Conservation (phyloP, 495 filamentous ascomycete species). For the Podospora bellae-mahoneyi region DNA sequence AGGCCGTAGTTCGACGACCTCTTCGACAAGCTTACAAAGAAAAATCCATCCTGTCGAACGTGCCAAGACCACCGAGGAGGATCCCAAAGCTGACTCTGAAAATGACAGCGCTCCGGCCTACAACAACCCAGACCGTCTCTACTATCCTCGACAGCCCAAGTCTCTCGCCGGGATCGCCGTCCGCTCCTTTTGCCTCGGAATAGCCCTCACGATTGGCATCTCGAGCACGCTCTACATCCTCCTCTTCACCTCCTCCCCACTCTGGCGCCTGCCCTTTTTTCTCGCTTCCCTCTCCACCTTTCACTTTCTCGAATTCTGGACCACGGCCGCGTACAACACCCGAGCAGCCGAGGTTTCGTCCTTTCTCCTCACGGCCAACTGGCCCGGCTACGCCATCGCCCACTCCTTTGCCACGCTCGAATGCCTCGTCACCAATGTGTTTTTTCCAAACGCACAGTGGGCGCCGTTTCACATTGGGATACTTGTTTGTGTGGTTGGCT, state of each 20-base stretch:
- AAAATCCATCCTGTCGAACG: neutral
- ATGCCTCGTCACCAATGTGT: slow-evolving; percentile 54
- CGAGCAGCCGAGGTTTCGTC: slow-evolving; percentile 62
- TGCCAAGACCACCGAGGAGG: neutral
- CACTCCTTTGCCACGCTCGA: slow-evolving; percentile 72
- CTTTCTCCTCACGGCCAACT: slow-evolving; percentile 85
- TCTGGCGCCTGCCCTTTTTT: slow-evolving; percentile 88
- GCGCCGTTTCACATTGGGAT: slow-evolving; percentile 32
- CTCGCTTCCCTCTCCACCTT: slow-evolving; percentile 70
- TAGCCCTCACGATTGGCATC: slow-evolving; percentile 42
- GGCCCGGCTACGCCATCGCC: slow-evolving; percentile 77
- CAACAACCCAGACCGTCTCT: slow-evolving; percentile 29
- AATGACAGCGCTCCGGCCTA: slow-evolving; percentile 33
- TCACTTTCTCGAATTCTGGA: slow-evolving; percentile 95
- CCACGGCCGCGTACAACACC: slow-evolving; percentile 81
- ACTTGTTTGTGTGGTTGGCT: slow-evolving; percentile 49
- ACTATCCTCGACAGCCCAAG: slow-evolving; percentile 57
- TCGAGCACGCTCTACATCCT: slow-evolving; percentile 42
- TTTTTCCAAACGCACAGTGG: slow-evolving; percentile 55
- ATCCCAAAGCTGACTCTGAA: slow-evolving; percentile 25
- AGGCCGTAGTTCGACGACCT: slow-evolving; percentile 47
- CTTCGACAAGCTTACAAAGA: slow-evolving; percentile 37
- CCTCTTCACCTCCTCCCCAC: slow-evolving; percentile 39
- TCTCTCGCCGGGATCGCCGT: slow-evolving; percentile 77
- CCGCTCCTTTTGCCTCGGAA: slow-evolving; percentile 57